Evolutionary conservation across 129 eudicot genomes (phyloP).

Genomic region (Calendula officinalis): DNA sequence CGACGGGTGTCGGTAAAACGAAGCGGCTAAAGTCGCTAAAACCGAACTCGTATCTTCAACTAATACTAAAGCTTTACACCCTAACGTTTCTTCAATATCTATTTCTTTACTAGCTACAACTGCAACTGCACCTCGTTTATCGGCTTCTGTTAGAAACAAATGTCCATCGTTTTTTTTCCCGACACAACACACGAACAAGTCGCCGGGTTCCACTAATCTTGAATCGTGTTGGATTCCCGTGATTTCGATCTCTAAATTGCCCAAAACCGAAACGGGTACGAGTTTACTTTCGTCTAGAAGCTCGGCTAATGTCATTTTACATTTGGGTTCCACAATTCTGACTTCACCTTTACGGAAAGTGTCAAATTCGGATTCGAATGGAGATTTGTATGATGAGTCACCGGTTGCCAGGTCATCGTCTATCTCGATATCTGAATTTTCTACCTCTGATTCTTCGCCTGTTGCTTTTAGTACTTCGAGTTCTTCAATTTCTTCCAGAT

Average conservation of each 20-base stretch:
- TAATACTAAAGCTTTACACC: conserved; percentile 90
- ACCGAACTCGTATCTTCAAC: conserved; percentile 85
- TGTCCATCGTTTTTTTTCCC: conserved; percentile 80
- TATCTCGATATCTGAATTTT: conserved; percentile 49
- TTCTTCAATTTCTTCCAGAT: conserved; percentile 82
- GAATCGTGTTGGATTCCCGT: conserved; percentile 93
- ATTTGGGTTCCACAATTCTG: conserved; percentile 83
- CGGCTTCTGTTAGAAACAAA: conserved; percentile 78
- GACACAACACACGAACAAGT: conserved; percentile 86
- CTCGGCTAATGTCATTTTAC: conserved; percentile 87
- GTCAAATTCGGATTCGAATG: conserved; percentile 63
- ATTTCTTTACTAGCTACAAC: conserved; percentile 96
- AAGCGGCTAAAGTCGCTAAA: conserved; percentile 75
- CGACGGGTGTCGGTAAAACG: conserved; percentile 81
- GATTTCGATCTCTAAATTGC: conserved; percentile 85
- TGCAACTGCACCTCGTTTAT: conserved; percentile 97
- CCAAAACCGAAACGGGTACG: conserved; percentile 80
- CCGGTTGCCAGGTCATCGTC: conserved; percentile 36
- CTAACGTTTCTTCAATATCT: conserved; percentile 82
- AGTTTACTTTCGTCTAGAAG: conserved; percentile 88
- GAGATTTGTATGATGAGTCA: conserved; percentile 35
- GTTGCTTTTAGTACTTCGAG: conserved; percentile 55
- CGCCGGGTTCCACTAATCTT: conserved; percentile 79
- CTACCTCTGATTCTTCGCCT: conserved; percentile 44
- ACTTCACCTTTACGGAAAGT: conserved; percentile 54